Base-by-base conservation (phyloP, 441 rosid genomes). In the Gossypium davidsonii region DNA sequence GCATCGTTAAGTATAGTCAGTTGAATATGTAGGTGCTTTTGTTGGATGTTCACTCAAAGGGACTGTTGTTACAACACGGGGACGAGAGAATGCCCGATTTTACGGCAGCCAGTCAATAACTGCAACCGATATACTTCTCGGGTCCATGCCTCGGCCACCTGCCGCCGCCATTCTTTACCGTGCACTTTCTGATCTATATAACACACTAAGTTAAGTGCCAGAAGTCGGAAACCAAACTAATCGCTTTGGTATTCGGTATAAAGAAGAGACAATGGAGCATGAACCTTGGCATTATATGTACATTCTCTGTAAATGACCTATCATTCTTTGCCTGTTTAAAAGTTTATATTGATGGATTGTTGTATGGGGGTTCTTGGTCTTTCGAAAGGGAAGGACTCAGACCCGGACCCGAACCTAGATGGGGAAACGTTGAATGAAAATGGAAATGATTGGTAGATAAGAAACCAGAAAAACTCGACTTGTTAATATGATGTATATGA, bases 21-120 rank as follows among this genome's bases (percentile, higher is more conserved):
- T 75, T 72, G 57, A 44, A 72, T 61, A 46, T 72, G 73, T 80
- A 91, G 99, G 98, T 80, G 97, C 99, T 44, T 91, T 95, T 76
- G 87, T 91, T 18, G 98, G 98, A 71, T 95, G 96, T 79, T 91
- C 98, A 2, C 91, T 95, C 48, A 91, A 95, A 85, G 96, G 99
- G 64, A 95, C 95, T 74, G n/a, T 92, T 4, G 91, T 95, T 72
- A 85, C 90, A 10, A 89, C 97, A 20, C 85, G 96, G 42, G 75
- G 81, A 34, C 83, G 79, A 78, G 96, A 89, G 84, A 92, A 92
- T 78, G 86, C 89, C 61, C 78, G 90, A 74, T 95, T 91, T 74
- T 93, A 93, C 46, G 98, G 98, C 51, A 91, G 88, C 78, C 93
- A 89, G 51, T 89, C 98, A n/a, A 77, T 95, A 68, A 74, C 83